Base-by-base conservation (phyloP, 345 rosid species). In the Limnanthes douglasii region DNA sequence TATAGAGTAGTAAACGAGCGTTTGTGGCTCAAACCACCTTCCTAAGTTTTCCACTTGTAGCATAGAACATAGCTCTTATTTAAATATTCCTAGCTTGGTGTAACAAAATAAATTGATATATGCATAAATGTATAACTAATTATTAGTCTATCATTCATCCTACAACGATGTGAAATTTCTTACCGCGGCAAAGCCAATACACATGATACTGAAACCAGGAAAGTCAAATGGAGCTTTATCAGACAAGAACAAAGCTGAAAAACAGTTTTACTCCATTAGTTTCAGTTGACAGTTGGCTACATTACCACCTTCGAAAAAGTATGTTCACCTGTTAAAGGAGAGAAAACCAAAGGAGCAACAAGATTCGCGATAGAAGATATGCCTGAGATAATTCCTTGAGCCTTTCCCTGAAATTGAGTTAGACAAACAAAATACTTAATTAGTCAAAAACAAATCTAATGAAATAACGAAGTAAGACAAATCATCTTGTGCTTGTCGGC, bases 151-250 rank as follows among this genome's bases (percentile, higher is more conserved):
- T 16, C 10, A 23, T 7, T 1, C 31, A 22, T 50, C 16, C 4
- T 24, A 15, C 15, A 5, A 31, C 5, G 22, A 31, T 0, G 38
- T 19, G 22, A 37, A 23, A 17, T 14, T 3, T 39, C 70, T 64
- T 75, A 88, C 93, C 66, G 72, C 44, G 12, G 68, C 66, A 26
- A 88, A 60, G 24, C 76, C 86, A 0, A 50, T 54, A 37, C 83
- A 78, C 95, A 78, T 67, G 13, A 88, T 69, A 54, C 97, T 88
- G 63, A 88, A 82, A 28, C 97, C 97, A 15, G 86, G 95, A 60
- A 88, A 82, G 26, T 57, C 2, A 43, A 88, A 78, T 7, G 97
- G 95, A 15, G 95, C 88, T 38, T 44, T 39, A 4, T 73, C 83
- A 1, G 97, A 88, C 12, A 88, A 62, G 75, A 88, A 82, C 63